Base-by-base conservation (phyloP, 2,329 filamentous ascomycete genomes). In the Beauveria brongniartii region DNA sequence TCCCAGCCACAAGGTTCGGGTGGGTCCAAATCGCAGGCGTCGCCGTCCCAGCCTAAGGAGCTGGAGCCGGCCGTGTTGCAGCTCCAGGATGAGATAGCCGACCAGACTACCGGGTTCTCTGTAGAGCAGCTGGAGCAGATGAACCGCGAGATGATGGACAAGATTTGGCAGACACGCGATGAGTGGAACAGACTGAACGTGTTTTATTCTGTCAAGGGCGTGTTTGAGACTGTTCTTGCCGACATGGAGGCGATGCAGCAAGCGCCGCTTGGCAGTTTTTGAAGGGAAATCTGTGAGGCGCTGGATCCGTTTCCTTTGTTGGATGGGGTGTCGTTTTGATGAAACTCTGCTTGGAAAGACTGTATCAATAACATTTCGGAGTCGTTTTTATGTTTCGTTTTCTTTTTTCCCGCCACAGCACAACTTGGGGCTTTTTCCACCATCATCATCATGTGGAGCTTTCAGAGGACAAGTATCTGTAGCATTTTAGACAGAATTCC, bases 101-200 rank as follows among this genome's bases (percentile, higher is more conserved):
- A 82, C 30, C 79, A 81, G 50, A 93, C 90, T 2, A 87, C 84
- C 22, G 91, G 90, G 1, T 90, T 90, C 72, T 90, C 88, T 0
- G 90, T 99, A 57, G 94, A 99, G 75, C 93, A 99, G 73, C 78
- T 99, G 22, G 93, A 97, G 78, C 93, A 97, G 74, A 87, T 97
- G 71, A 92, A 92, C 72, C 88, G 92, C 8, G 86, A 88, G 66
- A 78, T 97, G 64, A 97, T 97, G 93, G 89, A 93, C 63, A 85
- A 87, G 64, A 83, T 97, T 50, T 99, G 94, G 94, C 81, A 81
- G 63, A 83, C 82, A 63, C 83, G 92, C 55, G 82, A 85, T 53
- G 87, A 95, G 69, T 94, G 90, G 84, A 94, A 99, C 74, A 85
- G 94, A 48, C 87, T 86, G 67, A 80, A 81, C 67, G 92, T 96